Percentiles rank a stretch among this genome's conserved stretches.
phyloP scores from a whole-genome alignment of 169 alveolate species.

The Eimeria nieschulzi region DNA sequence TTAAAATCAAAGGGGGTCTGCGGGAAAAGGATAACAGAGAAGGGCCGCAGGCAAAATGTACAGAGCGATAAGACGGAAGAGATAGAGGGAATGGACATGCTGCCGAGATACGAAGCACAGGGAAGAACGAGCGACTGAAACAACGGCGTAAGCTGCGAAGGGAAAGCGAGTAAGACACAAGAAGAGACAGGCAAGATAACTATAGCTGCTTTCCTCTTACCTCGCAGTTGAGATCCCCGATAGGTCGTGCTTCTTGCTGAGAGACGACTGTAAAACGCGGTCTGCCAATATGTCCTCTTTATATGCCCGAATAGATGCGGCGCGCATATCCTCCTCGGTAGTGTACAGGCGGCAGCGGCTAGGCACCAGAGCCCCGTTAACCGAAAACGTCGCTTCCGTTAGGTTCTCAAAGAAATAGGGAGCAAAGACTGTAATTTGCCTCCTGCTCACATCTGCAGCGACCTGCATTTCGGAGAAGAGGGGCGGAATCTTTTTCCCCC shows the following conservation, averaged over 20 bases:
- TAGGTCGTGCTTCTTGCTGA: conserved; percentile 79
- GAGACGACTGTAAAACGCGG: conserved; percentile 78
- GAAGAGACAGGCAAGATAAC: neutral
- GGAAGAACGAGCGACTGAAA: neutral
- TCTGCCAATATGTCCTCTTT: conserved; percentile 77
- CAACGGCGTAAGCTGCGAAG: neutral
- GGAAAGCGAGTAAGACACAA: neutral
- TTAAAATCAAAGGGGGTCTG: conserved; percentile 47
- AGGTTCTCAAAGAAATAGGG: conserved; percentile 83
- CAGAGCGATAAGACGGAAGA: neutral
- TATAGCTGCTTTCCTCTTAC: neutral
- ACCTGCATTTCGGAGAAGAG: conserved; percentile 77
- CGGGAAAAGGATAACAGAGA: neutral
- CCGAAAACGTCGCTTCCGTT: conserved; percentile 79
- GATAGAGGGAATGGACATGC: too few species aligned
- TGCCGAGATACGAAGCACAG: neutral
- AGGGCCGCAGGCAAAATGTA: neutral
- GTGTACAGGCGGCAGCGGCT: conserved; percentile 81
- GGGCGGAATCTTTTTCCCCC: conserved; percentile 7
- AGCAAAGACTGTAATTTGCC: conserved; percentile 79
- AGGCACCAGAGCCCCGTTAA: conserved; percentile 79
- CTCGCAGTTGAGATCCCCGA: conserved; percentile 80
- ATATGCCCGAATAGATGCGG: conserved; percentile 76
- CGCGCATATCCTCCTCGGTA: conserved; percentile 82
- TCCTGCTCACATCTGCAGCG: conserved; percentile 81